Evolutionary conservation across 1,284 basidiomycete genomes (phyloP).

Genomic region (Athelia psychrophila): DNA sequence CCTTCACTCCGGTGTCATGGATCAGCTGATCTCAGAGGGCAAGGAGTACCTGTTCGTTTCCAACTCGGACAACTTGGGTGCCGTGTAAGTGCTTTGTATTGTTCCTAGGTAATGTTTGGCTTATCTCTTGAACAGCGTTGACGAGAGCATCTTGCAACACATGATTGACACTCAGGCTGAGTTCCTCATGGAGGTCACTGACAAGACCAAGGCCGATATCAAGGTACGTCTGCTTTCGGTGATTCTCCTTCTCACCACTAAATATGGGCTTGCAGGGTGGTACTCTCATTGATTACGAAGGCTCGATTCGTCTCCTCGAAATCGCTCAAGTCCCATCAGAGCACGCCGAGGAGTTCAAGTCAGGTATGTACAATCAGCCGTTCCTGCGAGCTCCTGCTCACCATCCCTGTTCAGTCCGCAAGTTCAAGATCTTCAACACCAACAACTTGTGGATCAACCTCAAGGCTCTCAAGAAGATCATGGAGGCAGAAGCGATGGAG

Average conservation of each 20-base stretch:
- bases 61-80: conserved; percentile 99
- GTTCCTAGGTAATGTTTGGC: conserved; percentile 7
- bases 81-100: conserved; percentile 76
- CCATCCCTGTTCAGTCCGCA: conserved; percentile 54
- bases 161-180: conserved; percentile 88
- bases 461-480: conserved; percentile 89
- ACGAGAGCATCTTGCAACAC: conserved; percentile 83
- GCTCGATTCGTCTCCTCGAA: conserved; percentile 91
- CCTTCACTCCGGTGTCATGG: conserved; percentile 93
- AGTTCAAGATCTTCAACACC: conserved; percentile 97
- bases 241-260: conserved; percentile 4
- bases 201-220: conserved; percentile 99
- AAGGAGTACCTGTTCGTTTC: conserved; percentile 99
- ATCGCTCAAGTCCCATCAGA: conserved; percentile 98
- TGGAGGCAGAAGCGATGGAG: conserved; percentile 92
- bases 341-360: conserved; percentile 99
- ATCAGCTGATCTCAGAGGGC: conserved; percentile 92
- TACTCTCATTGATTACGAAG: conserved; percentile 97
- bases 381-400: conserved; percentile 1
- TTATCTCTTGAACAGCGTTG: conserved; percentile 48
- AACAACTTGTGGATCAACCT: conserved; percentile 99
- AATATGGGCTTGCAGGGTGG: conserved; percentile 64
- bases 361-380: conserved; percentile 38
- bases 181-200: conserved; percentile 98
- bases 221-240: conserved; percentile 47